Evolutionary conservation across 1,284 basidiomycete species (phyloP), one percentile per base, ranked within the genome.

Genomic region (Tylopilus orsonianus): DNA sequence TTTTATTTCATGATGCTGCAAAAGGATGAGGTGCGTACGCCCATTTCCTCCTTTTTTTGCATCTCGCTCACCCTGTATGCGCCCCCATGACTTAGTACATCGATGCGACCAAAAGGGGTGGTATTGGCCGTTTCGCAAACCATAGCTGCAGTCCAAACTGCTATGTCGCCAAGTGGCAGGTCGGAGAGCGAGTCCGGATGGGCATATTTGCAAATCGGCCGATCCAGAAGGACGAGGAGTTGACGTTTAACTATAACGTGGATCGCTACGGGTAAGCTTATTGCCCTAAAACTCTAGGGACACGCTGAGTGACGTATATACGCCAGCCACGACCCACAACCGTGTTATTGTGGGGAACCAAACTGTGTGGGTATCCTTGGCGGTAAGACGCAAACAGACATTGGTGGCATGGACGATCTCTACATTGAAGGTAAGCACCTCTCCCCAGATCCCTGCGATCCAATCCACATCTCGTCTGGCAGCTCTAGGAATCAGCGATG

Each of bases 1-100:
- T 99, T 99, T 63, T 99, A 99, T 72, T 99, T 99, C 64, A 99
- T 99, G 97, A 96, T 97, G 90, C 72, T 99, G 48, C 97, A 98
- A 70, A 93, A 92, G 61, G 94, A 97, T 59, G 94, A 99, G 79
- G 93, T 93, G 55, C 53, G 83, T 58, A 8, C 19, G 35, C 23
- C 7, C 16, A 10, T 40, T 49, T 13, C 19, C 48, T 13, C 19
- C 43, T 13, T 45, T 37, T 26, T 35, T 41, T 33, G 12, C n/a
- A 23, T 44, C 35, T 26, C 24, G 24, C 44, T 43, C 46, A 49
- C 32, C 32, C 20, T 27, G 2, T 18, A 18, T 41, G 4, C 47
- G 20, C 24, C 12, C 23, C 19, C 22, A 12, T 40, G 46, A 8
- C 30, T 32, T 44, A 95, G 93, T 99, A 92, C 71, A 93, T 99